Percentiles rank a stretch among this genome's conserved stretches.
phyloP scores from a whole-genome alignment of 176 grass and related monocot species.

The Juncus effusus region DNA sequence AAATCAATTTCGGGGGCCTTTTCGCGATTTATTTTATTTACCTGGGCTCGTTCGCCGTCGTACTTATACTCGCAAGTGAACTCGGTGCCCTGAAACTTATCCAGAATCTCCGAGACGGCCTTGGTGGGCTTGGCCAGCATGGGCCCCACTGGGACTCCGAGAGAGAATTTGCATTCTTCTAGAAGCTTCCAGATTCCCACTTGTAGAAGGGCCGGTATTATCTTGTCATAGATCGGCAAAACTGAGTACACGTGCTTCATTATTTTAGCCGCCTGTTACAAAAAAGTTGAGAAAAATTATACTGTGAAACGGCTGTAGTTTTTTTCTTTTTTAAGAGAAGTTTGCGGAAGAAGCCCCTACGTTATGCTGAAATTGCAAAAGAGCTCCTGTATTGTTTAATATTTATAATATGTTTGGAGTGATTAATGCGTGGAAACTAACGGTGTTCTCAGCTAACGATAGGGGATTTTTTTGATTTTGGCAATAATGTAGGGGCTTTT shows the following conservation, averaged over 20 bases:
- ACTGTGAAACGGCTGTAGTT: too few relatives aligned
- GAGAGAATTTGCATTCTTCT: slow-evolving; percentile 91
- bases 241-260: slow-evolving; percentile 94
- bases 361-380: too few relatives aligned
- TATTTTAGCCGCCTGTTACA: slow-evolving; percentile 78
- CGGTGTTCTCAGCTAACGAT: too few relatives aligned
- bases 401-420: too few relatives aligned
- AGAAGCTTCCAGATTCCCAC: slow-evolving; percentile 84
- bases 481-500: too few relatives aligned
- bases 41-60: slow-evolving; percentile 99
- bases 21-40: slow-evolving; percentile 21
- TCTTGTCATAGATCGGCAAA: slow-evolving; percentile 95
- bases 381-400: too few relatives aligned
- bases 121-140: slow-evolving; percentile 99
- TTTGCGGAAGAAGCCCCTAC: too few relatives aligned
- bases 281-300: slow-evolving; percentile 3
- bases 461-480: too few relatives aligned
- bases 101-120: slow-evolving; percentile 94
- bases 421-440: too few relatives aligned
- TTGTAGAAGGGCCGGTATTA: slow-evolving; percentile 74
- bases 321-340: too few relatives aligned
- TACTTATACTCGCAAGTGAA: slow-evolving; percentile 99
- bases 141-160: slow-evolving; percentile 94
- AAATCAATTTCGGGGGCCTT: neutral
- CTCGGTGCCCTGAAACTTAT: slow-evolving; percentile 95